Percentiles rank a stretch among this genome's conserved stretches.
These are phyloP conservation scores for Trichoderma breve DNA, from an alignment of 2,329 filamentous ascomycete species.

Conservation along the genomic window DNA sequence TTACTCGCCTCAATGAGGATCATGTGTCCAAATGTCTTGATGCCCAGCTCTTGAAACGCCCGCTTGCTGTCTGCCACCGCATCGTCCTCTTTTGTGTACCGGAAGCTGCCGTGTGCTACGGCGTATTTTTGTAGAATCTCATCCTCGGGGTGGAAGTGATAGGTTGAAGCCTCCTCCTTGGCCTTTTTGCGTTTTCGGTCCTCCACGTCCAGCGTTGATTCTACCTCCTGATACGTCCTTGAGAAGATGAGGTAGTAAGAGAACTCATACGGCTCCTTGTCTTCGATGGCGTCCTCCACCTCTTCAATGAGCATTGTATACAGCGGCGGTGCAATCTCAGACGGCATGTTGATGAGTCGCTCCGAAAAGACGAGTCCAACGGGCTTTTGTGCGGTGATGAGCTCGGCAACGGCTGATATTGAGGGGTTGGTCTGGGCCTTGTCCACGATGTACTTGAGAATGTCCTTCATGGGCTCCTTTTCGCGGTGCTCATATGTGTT, in stretches of 20 bases:
- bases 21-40: conserved; percentile 79
- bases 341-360: conserved; percentile 93
- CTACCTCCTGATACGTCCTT: conserved; percentile 88
- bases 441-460: conserved; percentile 68
- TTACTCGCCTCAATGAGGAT: conserved; percentile 80
- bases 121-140: conserved; percentile 81
- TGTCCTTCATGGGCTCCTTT: conserved; percentile 67
- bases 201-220: conserved; percentile 72
- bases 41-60: conserved; percentile 89
- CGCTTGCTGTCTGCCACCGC: conserved; percentile 85
- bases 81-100: conserved; percentile 79
- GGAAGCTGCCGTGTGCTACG: conserved; percentile 65
- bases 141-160: conserved; percentile 96
- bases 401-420: conserved; percentile 55
- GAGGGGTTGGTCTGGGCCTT: conserved; percentile 53
- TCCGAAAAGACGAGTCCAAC: conserved; percentile 89
- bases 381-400: conserved; percentile 56
- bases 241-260: conserved; percentile 89
- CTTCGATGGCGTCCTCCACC: conserved; percentile 81
- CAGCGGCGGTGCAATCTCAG: conserved; percentile 87
- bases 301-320: conserved; percentile 94
- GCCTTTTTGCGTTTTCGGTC: conserved; percentile 62
- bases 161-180: conserved; percentile 60
- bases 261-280: conserved; percentile 90
- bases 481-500: conserved; percentile 78